A percentile compares a stretch with the other conserved stretches of the same genome.
Conservation (phyloP, 306 rosid species). For the Dryas alaskensis region DNA sequence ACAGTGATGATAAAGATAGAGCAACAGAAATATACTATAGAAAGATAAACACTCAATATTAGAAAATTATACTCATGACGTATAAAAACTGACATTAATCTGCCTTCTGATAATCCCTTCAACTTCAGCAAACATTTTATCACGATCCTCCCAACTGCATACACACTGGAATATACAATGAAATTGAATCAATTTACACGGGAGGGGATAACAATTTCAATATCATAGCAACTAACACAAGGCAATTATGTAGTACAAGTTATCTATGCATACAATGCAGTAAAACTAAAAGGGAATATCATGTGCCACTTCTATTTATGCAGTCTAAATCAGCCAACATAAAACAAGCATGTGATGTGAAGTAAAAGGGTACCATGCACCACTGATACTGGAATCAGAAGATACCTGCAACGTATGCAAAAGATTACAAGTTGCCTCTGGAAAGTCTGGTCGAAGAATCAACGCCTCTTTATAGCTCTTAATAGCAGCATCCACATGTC, state of each 20-base stretch:
- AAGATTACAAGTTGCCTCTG: conserved; percentile 99
- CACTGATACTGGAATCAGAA: neutral
- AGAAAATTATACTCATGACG: neutral
- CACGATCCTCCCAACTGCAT: conserved; percentile 98
- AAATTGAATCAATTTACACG: conserved; percentile 2
- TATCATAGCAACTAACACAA: neutral
- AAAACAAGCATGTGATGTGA: neutral
- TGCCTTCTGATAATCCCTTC: conserved; percentile 92
- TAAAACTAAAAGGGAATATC: neutral
- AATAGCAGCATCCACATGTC: conserved; percentile 87
- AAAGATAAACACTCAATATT: neutral
- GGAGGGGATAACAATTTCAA: neutral
- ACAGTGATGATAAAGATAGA: neutral
- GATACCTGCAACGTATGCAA: conserved; percentile 90
- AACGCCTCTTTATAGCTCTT: conserved; percentile 87
- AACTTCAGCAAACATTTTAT: conserved; percentile 82
- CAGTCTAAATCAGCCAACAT: neutral
- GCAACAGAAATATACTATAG: neutral
- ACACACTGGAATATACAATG: conserved; percentile 55
- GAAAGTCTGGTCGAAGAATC: conserved; percentile 79
- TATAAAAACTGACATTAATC: conserved; percentile 66
- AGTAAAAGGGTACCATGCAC: neutral
- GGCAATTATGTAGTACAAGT: neutral
- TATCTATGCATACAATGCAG: neutral
- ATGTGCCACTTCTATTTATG: neutral